These are phyloP conservation scores for Psilocybe azurescens DNA, from an alignment of 768 basidiomycete species.

Conservation along the genomic window DNA sequence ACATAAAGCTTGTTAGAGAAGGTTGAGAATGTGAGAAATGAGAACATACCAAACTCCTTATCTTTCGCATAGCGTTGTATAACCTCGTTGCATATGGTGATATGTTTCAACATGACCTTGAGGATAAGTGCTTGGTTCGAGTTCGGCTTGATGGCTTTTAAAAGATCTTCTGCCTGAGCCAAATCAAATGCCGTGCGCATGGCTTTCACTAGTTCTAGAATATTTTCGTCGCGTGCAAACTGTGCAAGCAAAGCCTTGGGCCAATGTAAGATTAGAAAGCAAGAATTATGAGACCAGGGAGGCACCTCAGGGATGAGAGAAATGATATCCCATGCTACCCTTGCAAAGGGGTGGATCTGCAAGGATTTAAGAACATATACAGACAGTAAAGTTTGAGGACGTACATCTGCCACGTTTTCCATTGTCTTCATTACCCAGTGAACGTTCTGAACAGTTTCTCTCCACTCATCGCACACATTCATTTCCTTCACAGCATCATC, in stretches of 20 bases:
- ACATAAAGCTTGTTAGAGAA: background rate
- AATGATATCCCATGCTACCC: background rate
- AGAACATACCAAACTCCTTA: background rate
- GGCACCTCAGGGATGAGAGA: background rate
- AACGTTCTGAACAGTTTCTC: background rate
- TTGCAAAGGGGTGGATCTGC: background rate
- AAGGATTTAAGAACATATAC: background rate
- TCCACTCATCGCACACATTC: background rate
- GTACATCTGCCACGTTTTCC: background rate
- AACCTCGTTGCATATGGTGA: background rate
- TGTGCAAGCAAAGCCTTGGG: background rate
- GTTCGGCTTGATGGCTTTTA: background rate
- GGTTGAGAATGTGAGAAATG: background rate
- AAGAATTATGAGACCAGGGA: background rate
- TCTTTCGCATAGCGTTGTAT: background rate
- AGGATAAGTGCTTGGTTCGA: slow-evolving; percentile 5
- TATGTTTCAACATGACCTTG: slow-evolving; percentile 1
- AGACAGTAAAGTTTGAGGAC: background rate
- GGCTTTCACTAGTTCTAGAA: background rate
- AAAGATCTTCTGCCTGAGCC: background rate
- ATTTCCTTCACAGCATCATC: background rate
- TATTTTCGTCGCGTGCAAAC: slow-evolving; percentile 1
- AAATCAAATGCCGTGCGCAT: slow-evolving; percentile 7
- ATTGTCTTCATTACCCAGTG: background rate
- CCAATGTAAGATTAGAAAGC: background rate